phyloP scores from a whole-genome alignment of 768 basidiomycete genomes.

The Pisolithus albus region DNA sequence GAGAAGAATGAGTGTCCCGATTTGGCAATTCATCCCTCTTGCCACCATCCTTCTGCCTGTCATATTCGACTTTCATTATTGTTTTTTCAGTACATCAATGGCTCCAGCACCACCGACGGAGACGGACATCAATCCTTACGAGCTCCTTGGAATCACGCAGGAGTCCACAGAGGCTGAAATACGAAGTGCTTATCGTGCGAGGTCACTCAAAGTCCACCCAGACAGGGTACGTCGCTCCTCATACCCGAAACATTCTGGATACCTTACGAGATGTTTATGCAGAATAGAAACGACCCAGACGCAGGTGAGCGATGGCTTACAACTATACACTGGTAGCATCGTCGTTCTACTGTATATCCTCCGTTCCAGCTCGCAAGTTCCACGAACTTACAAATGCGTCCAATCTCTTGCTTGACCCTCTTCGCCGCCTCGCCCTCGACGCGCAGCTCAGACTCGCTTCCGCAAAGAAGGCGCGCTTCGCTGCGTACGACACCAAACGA shows the following conservation, averaged over 20 bases:
- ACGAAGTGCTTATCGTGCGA: constrained; percentile 68
- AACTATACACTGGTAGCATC: too few species aligned
- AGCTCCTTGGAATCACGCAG: constrained; percentile 51
- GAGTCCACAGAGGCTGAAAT: constrained; percentile 77
- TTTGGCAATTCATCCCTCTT: constrained; percentile 1
- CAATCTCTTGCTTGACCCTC: constrained; percentile 73
- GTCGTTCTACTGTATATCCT: not conserved
- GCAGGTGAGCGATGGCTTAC: constrained; percentile 41
- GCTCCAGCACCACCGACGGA: constrained; percentile 29
- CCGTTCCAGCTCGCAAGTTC: constrained; percentile 57
- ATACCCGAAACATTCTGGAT: constrained; percentile 4
- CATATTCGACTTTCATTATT: not conserved
- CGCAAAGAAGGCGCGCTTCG: constrained; percentile 64
- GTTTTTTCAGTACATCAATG: constrained; percentile 10
- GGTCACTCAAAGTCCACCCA: constrained; percentile 81
- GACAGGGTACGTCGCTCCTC: constrained; percentile 55
- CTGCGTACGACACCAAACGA: constrained; percentile 63
- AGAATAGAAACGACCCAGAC: constrained; percentile 78
- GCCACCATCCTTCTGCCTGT: too few species aligned
- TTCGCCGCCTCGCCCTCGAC: constrained; percentile 71
- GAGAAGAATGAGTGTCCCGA: constrained; percentile 1
- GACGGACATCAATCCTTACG: constrained; percentile 69
- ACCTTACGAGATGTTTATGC: constrained; percentile 6
- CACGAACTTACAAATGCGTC: constrained; percentile 80
- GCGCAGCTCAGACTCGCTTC: constrained; percentile 67